phyloP scores from a whole-genome alignment of 805 yeast genomes.

The Metschnikowia kofuensis region DNA sequence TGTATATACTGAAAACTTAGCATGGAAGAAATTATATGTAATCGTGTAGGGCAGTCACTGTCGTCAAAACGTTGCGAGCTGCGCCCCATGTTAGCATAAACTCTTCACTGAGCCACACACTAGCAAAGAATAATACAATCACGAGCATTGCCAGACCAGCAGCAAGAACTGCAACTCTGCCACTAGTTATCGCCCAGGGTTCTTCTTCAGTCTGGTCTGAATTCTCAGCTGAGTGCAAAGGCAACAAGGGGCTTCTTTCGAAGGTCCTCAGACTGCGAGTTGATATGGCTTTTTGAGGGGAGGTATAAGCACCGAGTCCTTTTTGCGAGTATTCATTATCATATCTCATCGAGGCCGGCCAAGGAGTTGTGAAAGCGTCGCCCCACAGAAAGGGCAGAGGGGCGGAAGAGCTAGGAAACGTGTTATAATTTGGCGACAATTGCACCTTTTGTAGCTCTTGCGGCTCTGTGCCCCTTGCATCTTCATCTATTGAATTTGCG shows the following conservation, averaged over 20 bases:
- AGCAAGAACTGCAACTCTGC: not conserved
- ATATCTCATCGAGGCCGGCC: not conserved
- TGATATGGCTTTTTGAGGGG: conserved; percentile 2
- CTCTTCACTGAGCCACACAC: conserved; percentile 9
- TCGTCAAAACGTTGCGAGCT: not conserved
- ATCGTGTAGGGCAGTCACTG: not conserved
- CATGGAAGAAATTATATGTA: not conserved
- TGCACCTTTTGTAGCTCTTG: not conserved
- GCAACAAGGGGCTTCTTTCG: conserved; percentile 7
- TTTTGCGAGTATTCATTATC: not conserved
- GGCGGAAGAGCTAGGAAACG: conserved; percentile 1
- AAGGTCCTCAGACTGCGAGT: not conserved
- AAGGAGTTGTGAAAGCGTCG: not conserved
- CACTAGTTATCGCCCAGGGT: not conserved
- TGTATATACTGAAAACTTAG: conserved; percentile 4
- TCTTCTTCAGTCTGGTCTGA: not conserved
- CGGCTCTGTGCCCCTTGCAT: not conserved
- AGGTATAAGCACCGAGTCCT: not conserved
- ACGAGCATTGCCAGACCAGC: conserved; percentile 9
- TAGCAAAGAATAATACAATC: conserved; percentile 3
- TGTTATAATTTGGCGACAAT: not conserved
- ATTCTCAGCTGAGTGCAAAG: not conserved
- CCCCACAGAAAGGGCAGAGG: not conserved
- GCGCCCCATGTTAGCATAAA: conserved; percentile 4
- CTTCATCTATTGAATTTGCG: conserved; percentile 5